Evolutionary conservation across 768 basidiomycete species (phyloP).

Genomic region (Cyclocybe cylindracea): DNA sequence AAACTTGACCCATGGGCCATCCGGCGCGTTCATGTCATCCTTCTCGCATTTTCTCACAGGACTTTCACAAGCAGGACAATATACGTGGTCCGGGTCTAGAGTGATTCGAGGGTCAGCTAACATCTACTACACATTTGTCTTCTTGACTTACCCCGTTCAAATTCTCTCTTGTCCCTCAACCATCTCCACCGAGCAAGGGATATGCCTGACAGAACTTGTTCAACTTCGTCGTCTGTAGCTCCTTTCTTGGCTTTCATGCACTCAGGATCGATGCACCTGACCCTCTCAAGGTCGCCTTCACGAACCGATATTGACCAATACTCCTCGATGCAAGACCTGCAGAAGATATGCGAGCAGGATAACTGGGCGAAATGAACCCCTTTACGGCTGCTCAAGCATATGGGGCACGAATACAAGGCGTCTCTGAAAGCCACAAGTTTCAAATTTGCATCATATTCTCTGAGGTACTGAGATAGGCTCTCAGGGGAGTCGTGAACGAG

Average conservation of each 20-base stretch:
- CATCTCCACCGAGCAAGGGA: conserved; percentile 71
- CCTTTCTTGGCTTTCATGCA: conserved; percentile 63
- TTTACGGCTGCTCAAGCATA: conserved; percentile 70
- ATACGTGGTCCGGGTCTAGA: neutral
- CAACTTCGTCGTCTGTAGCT: conserved; percentile 67
- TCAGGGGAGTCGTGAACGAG: conserved; percentile 55
- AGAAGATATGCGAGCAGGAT: conserved; percentile 76
- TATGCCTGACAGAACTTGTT: conserved; percentile 62
- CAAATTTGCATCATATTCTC: conserved; percentile 44
- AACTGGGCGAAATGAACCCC: conserved; percentile 71
- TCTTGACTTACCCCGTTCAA: conserved; percentile 58
- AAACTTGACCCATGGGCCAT: conserved; percentile 1
- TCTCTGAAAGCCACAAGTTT: conserved; percentile 53
- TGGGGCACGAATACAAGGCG: conserved; percentile 64
- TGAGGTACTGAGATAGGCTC: conserved; percentile 45
- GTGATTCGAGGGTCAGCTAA: neutral
- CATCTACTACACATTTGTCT: no score
- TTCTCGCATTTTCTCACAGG: neutral
- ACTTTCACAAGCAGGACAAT: conserved; percentile 1
- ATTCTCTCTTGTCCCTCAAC: conserved; percentile 64
- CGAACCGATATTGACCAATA: conserved; percentile 78
- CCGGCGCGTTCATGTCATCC: neutral
- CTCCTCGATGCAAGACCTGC: conserved; percentile 67
- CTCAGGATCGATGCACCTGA: conserved; percentile 72
- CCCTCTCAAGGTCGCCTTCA: conserved; percentile 71